A percentile compares a stretch with the other conserved stretches of the same genome.
These are phyloP conservation scores for Hymenoscyphus occultus DNA, from an alignment of 2,329 filamentous ascomycete genomes.

Conservation along the genomic window DNA sequence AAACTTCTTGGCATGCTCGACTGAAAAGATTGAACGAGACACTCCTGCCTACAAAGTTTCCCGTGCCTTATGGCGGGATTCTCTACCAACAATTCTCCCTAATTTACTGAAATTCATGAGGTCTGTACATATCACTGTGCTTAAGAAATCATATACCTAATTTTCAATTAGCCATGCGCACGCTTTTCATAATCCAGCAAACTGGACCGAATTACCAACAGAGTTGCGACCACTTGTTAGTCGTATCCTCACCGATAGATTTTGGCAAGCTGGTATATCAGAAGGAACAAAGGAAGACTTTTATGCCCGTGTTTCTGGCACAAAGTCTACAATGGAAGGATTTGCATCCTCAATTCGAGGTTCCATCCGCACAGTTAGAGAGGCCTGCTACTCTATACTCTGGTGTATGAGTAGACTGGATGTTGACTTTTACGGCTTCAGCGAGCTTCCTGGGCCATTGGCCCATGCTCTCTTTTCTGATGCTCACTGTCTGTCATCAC, in stretches of 20 bases:
- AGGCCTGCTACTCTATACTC: conserved; percentile 90
- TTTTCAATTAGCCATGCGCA: conserved; percentile 70
- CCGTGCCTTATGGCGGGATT: conserved; percentile 78
- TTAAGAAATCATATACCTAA: conserved; percentile 16
- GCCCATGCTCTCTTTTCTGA: conserved; percentile 82
- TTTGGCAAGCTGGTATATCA: conserved; percentile 98
- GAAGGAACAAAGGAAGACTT: conserved; percentile 95
- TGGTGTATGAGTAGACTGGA: conserved; percentile 90
- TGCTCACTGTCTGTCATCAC: conserved; percentile 77
- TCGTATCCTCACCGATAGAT: conserved; percentile 85
- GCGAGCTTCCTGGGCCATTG: conserved; percentile 76
- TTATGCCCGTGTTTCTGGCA: conserved; percentile 85
- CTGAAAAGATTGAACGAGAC: conserved; percentile 78
- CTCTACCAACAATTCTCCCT: conserved; percentile 79
- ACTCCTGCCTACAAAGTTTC: conserved; percentile 73
- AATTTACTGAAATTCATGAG: conserved; percentile 79
- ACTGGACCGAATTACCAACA: conserved; percentile 73
- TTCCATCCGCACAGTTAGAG: conserved; percentile 82
- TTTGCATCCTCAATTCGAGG: conserved; percentile 91
- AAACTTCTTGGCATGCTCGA: conserved; percentile 86
- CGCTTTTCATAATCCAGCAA: conserved; percentile 81
- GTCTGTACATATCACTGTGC: conserved; percentile 37
- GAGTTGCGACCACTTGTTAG: conserved; percentile 77
- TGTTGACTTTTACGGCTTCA: conserved; percentile 85
- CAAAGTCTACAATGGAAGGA: conserved; percentile 85